Base-by-base conservation (phyloP, 345 rosid genomes). In the Noccaea bulbosa region DNA sequence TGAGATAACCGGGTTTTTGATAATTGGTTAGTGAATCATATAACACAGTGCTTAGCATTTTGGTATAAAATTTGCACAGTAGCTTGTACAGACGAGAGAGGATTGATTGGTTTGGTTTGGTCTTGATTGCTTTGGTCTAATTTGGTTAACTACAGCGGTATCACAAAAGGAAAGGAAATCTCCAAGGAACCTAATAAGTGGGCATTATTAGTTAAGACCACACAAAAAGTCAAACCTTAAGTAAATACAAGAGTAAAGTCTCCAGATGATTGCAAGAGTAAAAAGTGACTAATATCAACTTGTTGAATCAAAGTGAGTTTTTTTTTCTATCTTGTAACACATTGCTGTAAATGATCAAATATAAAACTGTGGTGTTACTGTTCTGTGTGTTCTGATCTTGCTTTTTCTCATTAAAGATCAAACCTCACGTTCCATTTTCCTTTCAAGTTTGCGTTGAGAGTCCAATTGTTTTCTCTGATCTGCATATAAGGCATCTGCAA, bases 401-500 rank as follows among this genome's bases (percentile, higher is more conserved):
- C 22, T 20, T 11, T 37, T 56, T 8, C 43, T 46, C 54, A 12
- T 51, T 75, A 89, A 57, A 89, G 84, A 75, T 87, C 96, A 45
- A 60, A 84, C 78, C 88, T 85, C 73, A 88, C 81, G 37, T 83
- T 88, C 93, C 98, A 93, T 83, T 70, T 82, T 50, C 96, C 96
- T 59, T 88, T 85, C 72, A 75, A 54, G 74, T 90, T 92, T 3
- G 84, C 91, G 66, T 86, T 87, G 62, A 93, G 51, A 17, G 93
- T 86, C 97, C 92, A 93, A 67, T 88, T 93, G 68, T 88, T 93
- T 73, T 93, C 98, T 79, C 87, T 83, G 24, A 93, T 78, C 81
- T 90, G 98, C 79, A 90, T 15, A 78, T 93, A 90, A 4, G 96
- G 89, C 47, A 86, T 80, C 97, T 93, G 90, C 8, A 51, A 61